Evolutionary conservation across 257 asterid genomes (phyloP).

Genomic region (Nicotiana benthamiana): DNA sequence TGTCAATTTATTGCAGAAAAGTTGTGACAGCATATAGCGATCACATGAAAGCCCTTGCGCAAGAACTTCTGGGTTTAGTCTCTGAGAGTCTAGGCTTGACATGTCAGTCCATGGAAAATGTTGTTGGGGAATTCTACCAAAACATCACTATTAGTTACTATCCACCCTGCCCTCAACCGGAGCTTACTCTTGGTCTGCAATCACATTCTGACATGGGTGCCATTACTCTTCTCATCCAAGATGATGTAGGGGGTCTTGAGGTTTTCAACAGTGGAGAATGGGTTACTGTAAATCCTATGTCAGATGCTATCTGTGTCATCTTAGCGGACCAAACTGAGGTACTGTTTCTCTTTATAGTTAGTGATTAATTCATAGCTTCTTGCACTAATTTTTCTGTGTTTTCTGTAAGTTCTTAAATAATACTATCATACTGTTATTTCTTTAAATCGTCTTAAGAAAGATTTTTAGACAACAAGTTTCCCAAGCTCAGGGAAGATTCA

Average conservation of each 20-base stretch:
- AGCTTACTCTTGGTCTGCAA: constrained; percentile 90
- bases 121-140: constrained; percentile 70
- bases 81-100: constrained; percentile 63
- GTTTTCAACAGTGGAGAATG: constrained; percentile 76
- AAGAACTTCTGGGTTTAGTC: constrained; percentile 49
- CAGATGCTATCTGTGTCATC: constrained; percentile 65
- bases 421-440: neutral
- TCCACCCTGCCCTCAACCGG: constrained; percentile 96
- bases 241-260: constrained; percentile 91
- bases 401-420: neutral
- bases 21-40: constrained; percentile 63
- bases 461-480: neutral
- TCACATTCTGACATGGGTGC: constrained; percentile 89
- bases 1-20: constrained; percentile 25
- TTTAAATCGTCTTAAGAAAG: neutral
- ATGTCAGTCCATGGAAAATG: constrained; percentile 50
- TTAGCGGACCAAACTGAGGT: constrained; percentile 97
- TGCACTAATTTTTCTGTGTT: neutral
- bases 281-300: constrained; percentile 47
- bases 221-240: constrained; percentile 81
- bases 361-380: neutral
- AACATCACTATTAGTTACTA: constrained; percentile 79
- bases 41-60: constrained; percentile 55
- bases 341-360: constrained; percentile 5
- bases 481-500: neutral